A percentile compares a stretch with the other conserved stretches of the same genome.
These are phyloP conservation scores for Aspergillus avenaceus DNA, from an alignment of 495 filamentous ascomycete genomes.

Conservation along the genomic window DNA sequence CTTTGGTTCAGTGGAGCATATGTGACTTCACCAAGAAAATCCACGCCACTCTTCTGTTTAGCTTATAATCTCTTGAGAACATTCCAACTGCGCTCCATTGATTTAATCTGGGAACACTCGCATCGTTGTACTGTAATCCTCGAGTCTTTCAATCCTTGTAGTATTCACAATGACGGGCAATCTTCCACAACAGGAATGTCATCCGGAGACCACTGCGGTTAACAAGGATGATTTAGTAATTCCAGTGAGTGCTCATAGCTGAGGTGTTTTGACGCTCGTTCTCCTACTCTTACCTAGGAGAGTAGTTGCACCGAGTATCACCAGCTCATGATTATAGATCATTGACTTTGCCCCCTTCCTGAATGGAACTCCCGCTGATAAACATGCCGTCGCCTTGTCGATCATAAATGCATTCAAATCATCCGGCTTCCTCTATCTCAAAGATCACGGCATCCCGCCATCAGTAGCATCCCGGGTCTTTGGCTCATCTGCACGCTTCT, in stretches of 20 bases:
- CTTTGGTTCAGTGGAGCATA: neutral
- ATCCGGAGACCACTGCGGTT: slow-evolving; percentile 47
- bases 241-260: slow-evolving; percentile 48
- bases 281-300: no score
- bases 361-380: slow-evolving; percentile 55
- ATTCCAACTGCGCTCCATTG: neutral
- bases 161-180: slow-evolving; percentile 16
- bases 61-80: neutral
- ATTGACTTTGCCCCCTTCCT: slow-evolving; percentile 83
- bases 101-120: neutral
- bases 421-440: slow-evolving; percentile 89
- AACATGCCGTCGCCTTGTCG: slow-evolving; percentile 60
- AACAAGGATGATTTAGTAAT: slow-evolving; percentile 64
- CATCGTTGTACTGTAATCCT: neutral
- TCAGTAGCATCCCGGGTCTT: slow-evolving; percentile 61
- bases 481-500: slow-evolving; percentile 69
- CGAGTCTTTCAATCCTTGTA: neutral
- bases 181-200: slow-evolving; percentile 14
- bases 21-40: neutral
- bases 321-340: slow-evolving; percentile 54
- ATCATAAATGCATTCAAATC: slow-evolving; percentile 78
- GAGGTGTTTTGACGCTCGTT: no score
- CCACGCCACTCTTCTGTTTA: neutral
- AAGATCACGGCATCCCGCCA: slow-evolving; percentile 65
- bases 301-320: no score